Conservation (phyloP, 1,139 yeast genomes). For the Lodderomyces margitis region DNA sequence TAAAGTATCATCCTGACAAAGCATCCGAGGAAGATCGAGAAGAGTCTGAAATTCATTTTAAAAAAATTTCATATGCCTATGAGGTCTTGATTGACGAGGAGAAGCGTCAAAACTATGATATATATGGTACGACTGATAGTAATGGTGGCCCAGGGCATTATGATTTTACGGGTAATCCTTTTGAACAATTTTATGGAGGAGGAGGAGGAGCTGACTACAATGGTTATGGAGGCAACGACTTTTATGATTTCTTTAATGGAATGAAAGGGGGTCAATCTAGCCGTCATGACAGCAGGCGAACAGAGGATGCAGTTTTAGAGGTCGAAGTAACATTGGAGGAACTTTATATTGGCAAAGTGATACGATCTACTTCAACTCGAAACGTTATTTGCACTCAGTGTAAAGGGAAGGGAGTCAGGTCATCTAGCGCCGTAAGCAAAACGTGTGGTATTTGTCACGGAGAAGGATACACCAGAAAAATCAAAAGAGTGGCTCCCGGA, state of each 20-base stretch:
- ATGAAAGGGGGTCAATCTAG: conserved; percentile 28
- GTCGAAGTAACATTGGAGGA: conserved; percentile 72
- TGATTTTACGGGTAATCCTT: conserved; percentile 38
- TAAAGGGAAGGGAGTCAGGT: conserved; percentile 70
- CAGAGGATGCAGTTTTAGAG: conserved; percentile 67
- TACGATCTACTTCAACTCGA: conserved; percentile 73
- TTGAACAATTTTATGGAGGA: conserved; percentile 36
- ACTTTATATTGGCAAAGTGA: conserved; percentile 74
- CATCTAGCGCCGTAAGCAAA: conserved; percentile 50
- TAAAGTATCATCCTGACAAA: conserved; percentile 79
- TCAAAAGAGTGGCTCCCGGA: conserved; percentile 74
- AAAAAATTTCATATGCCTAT: conserved; percentile 75
- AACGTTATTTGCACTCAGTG: conserved; percentile 71
- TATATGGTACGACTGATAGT: conserved; percentile 41
- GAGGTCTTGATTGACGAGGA: conserved; percentile 68
- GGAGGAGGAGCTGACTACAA: conserved; percentile 27
- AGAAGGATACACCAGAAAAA: conserved; percentile 58
- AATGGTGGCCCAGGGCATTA: conserved; percentile 15
- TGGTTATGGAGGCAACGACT: conserved; percentile 62
- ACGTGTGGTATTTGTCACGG: conserved; percentile 74
- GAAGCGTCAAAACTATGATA: conserved; percentile 55
- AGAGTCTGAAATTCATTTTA: conserved; percentile 68
- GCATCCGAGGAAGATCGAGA: conserved; percentile 64
- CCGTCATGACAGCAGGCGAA: conserved; percentile 20
- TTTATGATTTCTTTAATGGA: conserved; percentile 64